Evolutionary conservation across 805 yeast species (phyloP), one percentile per base, ranked within the genome.

Genomic region (Starmerella powellii): DNA sequence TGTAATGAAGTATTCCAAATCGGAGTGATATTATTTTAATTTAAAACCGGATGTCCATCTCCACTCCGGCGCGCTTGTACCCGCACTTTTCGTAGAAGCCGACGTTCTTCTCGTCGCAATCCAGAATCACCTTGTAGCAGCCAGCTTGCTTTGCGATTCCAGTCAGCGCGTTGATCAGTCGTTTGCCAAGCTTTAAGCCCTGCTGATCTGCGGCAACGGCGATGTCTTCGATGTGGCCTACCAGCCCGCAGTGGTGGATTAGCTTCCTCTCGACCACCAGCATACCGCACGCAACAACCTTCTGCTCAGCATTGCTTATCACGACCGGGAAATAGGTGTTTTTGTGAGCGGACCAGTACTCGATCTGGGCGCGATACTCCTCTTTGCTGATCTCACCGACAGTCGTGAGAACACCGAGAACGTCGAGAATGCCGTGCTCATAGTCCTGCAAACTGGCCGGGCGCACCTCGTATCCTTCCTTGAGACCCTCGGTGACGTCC

Each of bases 181-280:
- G 63, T 51, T 69, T 65, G 0, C 98, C 98, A 36, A 88, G 64
- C 52, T 74, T 74, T 57, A 79, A 77, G 6, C 98, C 98, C 56
- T 87, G 96, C 57, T 82, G 82, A 16, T 68, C 63, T 24, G 60
- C 57, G 16, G 76, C 68, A 3, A 88, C 94, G 1, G 96, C 80
- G 47, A 88, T 88, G 59, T 88, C 98, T 57, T 88, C 98, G 49
- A 88, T 80, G 63, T 88, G 97, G 2, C 97, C 97, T 4, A 84
- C 93, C 40, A 70, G 61, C 0, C 94, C 93, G 59, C 91, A 76
- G 31, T 66, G 73, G 62, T 88, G 98, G 48, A 91, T 85, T 48
- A 63, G 57, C 60, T 88, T 88, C 38, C 70, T 71, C 60, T 88
- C 98, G 6, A 91, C 66, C 10, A 91, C 55, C 12, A 88, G 63